Base-by-base conservation (phyloP, 129 eudicot genomes). In the Chrysanthemum lavandulifolium region DNA sequence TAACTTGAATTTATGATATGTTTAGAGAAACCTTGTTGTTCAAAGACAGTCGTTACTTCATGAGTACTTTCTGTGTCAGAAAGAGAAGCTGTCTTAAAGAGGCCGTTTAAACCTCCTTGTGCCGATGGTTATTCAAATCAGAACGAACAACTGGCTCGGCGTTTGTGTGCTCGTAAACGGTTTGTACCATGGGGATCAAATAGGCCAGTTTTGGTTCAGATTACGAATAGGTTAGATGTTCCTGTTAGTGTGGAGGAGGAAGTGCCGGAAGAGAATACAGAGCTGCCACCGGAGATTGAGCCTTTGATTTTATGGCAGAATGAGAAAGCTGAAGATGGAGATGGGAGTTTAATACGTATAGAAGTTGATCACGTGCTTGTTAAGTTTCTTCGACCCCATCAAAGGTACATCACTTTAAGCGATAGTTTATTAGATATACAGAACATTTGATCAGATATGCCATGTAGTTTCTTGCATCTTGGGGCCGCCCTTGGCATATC, bases 141-240 rank as follows among this genome's bases (percentile, higher is more conserved):
- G 79, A 91, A 85, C 14, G 91, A 86, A 33, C 86, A 88, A 55
- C 80, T 95, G 59, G 55, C 75, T 68, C 90, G 86, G 7, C 88
- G 97, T 64, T 86, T 95, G 27, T 88, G 82, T 79, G 97, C 96
- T 71, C 97, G 97, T 52, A 95, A 86, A 74, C 77, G 97, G 60
- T 95, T 95, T 82, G 97, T 95, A 58, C 97, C 99, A 4, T 95
- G 99, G 97, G 96, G 96, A 3, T 86, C 97, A 16, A 76, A 88
- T 15, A 86, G 86, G 73, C 93, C 96, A 1, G 88, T 67, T 53
- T 73, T 85, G 64, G 68, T 84, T 61, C 71, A 86, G 19, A 75
- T 88, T 74, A 86, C 90, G 62, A 84, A 86, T 80, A 71, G 57
- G 71, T 59, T 87, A 16, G 67, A 50, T 53, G 36, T 31, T 65